Percentiles rank a stretch among this genome's conserved stretches.
Evolutionary conservation across 2,329 filamentous ascomycete species (phyloP).

Genomic region (Neocucurbitaria cava): DNA sequence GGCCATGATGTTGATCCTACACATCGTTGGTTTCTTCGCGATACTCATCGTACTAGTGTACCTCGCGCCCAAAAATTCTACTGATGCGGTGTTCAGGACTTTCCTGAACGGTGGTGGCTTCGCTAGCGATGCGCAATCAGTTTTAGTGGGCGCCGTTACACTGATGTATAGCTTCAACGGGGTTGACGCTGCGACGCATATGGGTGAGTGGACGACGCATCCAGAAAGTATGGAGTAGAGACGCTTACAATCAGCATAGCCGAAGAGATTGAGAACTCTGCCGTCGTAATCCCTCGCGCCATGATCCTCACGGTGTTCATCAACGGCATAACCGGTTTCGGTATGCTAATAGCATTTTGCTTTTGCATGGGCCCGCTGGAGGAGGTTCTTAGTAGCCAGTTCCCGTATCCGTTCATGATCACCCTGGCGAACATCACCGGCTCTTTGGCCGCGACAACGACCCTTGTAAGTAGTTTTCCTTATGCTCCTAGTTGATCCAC

Average conservation of each 20-base stretch:
- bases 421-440: constrained; percentile 43
- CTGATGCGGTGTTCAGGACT: constrained; percentile 46
- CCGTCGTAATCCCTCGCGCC: constrained; percentile 31
- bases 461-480: background rate
- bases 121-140: constrained; percentile 43
- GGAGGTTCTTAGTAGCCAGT: constrained; percentile 6
- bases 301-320: constrained; percentile 43
- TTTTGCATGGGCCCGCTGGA: constrained; percentile 34
- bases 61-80: constrained; percentile 9
- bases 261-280: constrained; percentile 33
- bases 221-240: background rate
- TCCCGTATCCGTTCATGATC: constrained; percentile 55
- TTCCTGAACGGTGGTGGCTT: constrained; percentile 53
- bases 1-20: constrained; percentile 52
- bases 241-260: constrained; percentile 4
- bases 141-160: constrained; percentile 45
- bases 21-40: constrained; percentile 57
- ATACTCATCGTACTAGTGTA: constrained; percentile 47
- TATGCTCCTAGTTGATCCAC: background rate
- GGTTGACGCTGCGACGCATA: background rate
- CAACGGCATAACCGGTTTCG: constrained; percentile 39
- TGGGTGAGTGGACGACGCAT: background rate
- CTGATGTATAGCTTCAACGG: constrained; percentile 33
- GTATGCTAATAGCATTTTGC: constrained; percentile 43
- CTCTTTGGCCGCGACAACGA: background rate